phyloP scores from a whole-genome alignment of 257 asterid genomes.

The Knoxia roxburghii region DNA sequence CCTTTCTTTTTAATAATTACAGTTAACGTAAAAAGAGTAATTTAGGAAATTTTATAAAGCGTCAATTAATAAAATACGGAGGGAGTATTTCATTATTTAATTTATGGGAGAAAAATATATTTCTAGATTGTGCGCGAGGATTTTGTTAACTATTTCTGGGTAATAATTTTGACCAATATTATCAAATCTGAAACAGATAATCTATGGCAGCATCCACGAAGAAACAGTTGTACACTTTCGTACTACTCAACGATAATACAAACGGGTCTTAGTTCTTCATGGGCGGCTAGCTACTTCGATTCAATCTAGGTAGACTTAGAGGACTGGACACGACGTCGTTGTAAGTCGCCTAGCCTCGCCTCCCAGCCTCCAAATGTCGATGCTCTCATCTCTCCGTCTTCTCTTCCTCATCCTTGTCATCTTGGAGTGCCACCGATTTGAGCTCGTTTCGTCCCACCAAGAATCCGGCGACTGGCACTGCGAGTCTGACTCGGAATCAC shows the following conservation, averaged over 20 bases:
- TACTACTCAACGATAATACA: background rate
- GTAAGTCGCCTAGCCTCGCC: too few relatives aligned
- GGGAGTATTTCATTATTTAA: too few relatives aligned
- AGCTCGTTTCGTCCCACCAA: slow-evolving; percentile 45
- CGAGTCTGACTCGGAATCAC: slow-evolving; percentile 54
- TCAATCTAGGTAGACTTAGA: background rate
- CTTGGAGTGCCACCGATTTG: slow-evolving; percentile 18
- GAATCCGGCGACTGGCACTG: slow-evolving; percentile 77
- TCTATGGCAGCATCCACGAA: slow-evolving; percentile 1
- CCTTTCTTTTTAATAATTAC: too few relatives aligned
- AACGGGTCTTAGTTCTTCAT: background rate
- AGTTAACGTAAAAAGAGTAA: too few relatives aligned
- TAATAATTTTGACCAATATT: too few relatives aligned
- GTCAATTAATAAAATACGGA: too few relatives aligned
- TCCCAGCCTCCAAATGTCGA: slow-evolving; percentile 12
- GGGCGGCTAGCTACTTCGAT: background rate
- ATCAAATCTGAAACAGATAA: too few relatives aligned
- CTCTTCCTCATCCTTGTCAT: slow-evolving; percentile 24
- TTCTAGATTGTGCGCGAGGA: too few relatives aligned
- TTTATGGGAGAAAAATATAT: too few relatives aligned
- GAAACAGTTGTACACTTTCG: background rate
- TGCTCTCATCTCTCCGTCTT: slow-evolving; percentile 1
- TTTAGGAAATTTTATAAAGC: too few relatives aligned
- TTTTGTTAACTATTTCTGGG: too few relatives aligned
- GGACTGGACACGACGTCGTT: background rate